A percentile compares a stretch with the other conserved stretches of the same genome.
Evolutionary conservation across 768 basidiomycete species (phyloP).

Genomic region (Boletus subcaerulescens): DNA sequence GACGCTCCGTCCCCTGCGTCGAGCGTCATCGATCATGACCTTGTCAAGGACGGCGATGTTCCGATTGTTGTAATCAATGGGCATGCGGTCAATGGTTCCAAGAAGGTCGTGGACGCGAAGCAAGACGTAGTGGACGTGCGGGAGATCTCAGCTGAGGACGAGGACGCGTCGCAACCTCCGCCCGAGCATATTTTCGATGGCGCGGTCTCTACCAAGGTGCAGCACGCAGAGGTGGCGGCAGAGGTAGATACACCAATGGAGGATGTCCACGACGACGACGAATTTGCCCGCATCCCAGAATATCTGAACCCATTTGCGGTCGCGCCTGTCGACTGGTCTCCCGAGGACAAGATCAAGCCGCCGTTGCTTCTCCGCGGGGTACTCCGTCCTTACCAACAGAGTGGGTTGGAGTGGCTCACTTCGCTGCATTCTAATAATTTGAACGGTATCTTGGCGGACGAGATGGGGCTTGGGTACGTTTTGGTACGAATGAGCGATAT

Average conservation of each 20-base stretch:
- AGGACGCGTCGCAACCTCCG: not conserved
- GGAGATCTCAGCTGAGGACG: not conserved
- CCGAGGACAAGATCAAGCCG: slow-evolving; percentile 53
- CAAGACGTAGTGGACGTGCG: too few relatives aligned
- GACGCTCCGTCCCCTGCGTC: slow-evolving; percentile 30
- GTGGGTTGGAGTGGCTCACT: slow-evolving; percentile 92
- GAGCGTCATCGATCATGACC: slow-evolving; percentile 25
- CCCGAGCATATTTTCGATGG: not conserved
- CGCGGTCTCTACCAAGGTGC: not conserved
- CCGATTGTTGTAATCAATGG: not conserved
- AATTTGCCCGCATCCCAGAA: slow-evolving; percentile 40
- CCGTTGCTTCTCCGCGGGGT: slow-evolving; percentile 81
- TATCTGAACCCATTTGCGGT: slow-evolving; percentile 72
- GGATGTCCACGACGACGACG: slow-evolving; percentile 34
- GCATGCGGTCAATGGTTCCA: not conserved
- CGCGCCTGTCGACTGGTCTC: slow-evolving; percentile 66
- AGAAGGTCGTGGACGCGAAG: not conserved
- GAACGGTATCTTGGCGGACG: slow-evolving; percentile 86
- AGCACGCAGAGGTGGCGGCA: not conserved
- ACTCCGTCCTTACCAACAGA: slow-evolving; percentile 89
- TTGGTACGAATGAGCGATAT: not conserved
- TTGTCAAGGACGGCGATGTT: slow-evolving; percentile 13
- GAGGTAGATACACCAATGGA: slow-evolving; percentile 34
- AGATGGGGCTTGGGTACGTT: slow-evolving; percentile 91
- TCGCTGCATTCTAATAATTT: slow-evolving; percentile 77